Conservation (phyloP, 768 basidiomycete genomes). For the Xerocomellus intermedius region DNA sequence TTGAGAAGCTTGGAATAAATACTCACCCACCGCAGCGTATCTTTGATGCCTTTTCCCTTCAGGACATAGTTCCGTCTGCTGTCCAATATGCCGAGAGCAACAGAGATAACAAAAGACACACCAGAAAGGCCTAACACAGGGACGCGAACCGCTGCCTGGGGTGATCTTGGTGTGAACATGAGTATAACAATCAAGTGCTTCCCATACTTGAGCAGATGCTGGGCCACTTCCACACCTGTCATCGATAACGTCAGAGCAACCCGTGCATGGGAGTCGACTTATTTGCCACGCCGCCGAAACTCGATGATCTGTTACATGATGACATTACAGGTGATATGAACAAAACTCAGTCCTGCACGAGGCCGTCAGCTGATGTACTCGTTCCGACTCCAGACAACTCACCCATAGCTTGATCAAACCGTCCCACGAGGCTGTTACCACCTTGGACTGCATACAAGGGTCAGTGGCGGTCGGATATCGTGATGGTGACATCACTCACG, state of each 20-base stretch:
- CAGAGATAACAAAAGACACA: too few relatives aligned
- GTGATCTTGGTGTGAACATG: too few relatives aligned
- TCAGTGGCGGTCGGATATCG: conserved; percentile 6
- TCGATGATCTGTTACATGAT: neutral
- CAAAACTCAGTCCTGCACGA: conserved; percentile 31
- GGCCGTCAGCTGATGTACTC: conserved; percentile 1
- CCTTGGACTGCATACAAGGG: conserved; percentile 70
- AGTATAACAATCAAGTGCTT: too few relatives aligned
- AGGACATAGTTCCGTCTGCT: neutral
- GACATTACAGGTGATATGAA: conserved; percentile 5
- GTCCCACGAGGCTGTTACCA: conserved; percentile 97
- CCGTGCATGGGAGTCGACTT: neutral
- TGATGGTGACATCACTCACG: conserved; percentile 48
- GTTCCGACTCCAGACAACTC: conserved; percentile 29
- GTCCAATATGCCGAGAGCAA: neutral
- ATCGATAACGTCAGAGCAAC: conserved; percentile 1
- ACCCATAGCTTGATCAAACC: conserved; percentile 98
- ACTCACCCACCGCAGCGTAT: neutral
- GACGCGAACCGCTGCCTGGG: too few relatives aligned
- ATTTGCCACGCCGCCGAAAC: neutral
- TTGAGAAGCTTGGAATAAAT: neutral
- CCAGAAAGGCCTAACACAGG: too few relatives aligned
- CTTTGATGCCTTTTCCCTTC: neutral
- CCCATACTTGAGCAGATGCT: neutral
- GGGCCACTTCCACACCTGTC: conserved; percentile 7